Percentiles rank a stretch among this genome's conserved stretches.
Evolutionary conservation across 2,329 filamentous ascomycete genomes (phyloP).

Genomic region (Fusarium sp.): DNA sequence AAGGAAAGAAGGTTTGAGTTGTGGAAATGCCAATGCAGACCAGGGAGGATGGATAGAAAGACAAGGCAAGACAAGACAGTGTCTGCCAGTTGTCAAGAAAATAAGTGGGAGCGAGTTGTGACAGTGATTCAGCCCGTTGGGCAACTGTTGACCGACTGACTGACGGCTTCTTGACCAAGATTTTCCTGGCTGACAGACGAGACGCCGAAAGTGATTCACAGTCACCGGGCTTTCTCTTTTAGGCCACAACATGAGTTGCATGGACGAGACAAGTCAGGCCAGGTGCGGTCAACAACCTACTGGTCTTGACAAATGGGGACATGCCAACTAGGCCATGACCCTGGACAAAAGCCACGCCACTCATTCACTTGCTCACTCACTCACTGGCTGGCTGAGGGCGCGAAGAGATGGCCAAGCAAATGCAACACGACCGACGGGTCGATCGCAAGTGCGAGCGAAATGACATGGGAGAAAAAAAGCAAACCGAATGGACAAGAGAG

Average conservation of each 20-base stretch:
- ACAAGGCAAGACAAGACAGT: conserved; percentile 6
- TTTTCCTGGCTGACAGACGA: neutral
- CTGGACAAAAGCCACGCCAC: conserved; percentile 42
- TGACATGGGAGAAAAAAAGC: neutral
- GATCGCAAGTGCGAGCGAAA: neutral
- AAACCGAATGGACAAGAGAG: neutral
- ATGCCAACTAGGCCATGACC: conserved; percentile 41
- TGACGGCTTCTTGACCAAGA: conserved; percentile 10
- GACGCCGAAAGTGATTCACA: conserved; percentile 21
- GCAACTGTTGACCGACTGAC: conserved; percentile 26
- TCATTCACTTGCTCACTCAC: conserved; percentile 32
- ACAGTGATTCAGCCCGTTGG: conserved; percentile 22
- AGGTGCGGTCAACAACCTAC: conserved; percentile 39
- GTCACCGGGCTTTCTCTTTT: conserved; percentile 15
- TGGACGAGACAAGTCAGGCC: conserved; percentile 34
- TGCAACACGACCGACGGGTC: conserved; percentile 8
- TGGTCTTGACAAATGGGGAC: conserved; percentile 39
- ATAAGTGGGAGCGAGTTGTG: conserved; percentile 13
- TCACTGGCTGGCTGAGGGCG: conserved; percentile 33
- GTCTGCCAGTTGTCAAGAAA: conserved; percentile 20
- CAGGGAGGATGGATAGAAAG: neutral
- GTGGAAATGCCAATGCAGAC: conserved; percentile 1
- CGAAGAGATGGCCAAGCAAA: conserved; percentile 26
- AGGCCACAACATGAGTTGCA: conserved; percentile 27
- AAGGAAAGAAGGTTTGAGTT: conserved; percentile 11